Evolutionary conservation across 139 green algal genomes (phyloP).

Genomic region (Micromonas commoda): DNA sequence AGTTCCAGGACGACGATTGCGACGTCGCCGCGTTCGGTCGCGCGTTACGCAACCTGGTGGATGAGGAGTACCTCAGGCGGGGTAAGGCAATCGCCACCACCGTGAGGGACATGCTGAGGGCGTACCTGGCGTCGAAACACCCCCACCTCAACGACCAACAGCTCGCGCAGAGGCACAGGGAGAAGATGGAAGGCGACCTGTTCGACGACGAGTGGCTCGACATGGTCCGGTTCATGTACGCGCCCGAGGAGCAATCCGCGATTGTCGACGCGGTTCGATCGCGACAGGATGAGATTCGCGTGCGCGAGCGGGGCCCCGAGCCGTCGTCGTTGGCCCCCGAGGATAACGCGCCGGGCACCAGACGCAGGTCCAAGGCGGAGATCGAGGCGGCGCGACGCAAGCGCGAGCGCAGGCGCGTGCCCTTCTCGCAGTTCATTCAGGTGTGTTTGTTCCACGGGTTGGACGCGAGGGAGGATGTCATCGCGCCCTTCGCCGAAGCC

Average conservation of each 20-base stretch:
- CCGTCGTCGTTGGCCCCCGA: background rate
- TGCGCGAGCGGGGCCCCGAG: too few relatives aligned
- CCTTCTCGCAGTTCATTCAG: background rate
- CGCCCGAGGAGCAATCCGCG: background rate
- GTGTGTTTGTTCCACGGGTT: background rate
- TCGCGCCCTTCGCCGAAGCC: background rate
- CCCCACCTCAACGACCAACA: background rate
- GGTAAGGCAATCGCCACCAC: background rate
- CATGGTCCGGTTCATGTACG: conserved; percentile 18
- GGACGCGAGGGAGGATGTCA: background rate
- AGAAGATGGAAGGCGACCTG: background rate
- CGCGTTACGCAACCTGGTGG: conserved; percentile 30
- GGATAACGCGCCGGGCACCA: background rate
- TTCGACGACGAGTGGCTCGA: conserved; percentile 12
- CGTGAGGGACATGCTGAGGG: background rate
- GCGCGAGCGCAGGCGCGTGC: background rate
- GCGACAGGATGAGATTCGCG: background rate
- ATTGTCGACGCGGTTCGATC: background rate
- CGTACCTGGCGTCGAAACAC: background rate
- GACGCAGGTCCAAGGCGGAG: background rate
- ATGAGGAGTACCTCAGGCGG: conserved; percentile 32
- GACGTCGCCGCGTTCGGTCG: conserved; percentile 32
- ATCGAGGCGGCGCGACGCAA: background rate
- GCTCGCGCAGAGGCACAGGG: background rate
- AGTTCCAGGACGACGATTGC: conserved; percentile 22